A percentile compares a stretch with the other conserved stretches of the same genome.
These are phyloP conservation scores for Colletotrichum coccodes DNA, from an alignment of 2,329 filamentous ascomycete species.

Conservation along the genomic window DNA sequence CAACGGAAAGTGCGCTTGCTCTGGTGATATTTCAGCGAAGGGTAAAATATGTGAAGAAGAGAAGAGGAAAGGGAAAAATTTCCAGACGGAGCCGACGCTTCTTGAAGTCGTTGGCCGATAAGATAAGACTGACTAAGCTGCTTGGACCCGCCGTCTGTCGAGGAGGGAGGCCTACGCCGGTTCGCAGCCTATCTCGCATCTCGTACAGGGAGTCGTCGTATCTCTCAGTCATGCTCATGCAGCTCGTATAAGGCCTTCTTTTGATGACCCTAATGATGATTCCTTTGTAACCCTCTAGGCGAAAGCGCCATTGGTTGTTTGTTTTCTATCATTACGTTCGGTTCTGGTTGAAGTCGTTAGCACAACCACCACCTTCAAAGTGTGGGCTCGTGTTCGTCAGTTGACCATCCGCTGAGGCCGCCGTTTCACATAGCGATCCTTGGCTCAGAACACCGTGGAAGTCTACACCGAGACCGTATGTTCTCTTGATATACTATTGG, in stretches of 20 bases:
- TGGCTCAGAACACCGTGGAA: slow-evolving; percentile 1
- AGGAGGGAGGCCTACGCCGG: neutral
- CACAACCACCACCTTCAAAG: neutral
- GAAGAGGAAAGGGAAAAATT: slow-evolving; percentile 19
- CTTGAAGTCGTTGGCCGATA: slow-evolving; percentile 22
- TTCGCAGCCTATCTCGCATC: neutral
- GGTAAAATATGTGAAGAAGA: slow-evolving; percentile 58
- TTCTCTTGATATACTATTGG: neutral
- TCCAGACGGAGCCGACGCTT: neutral
- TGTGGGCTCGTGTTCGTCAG: slow-evolving; percentile 14
- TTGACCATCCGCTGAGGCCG: slow-evolving; percentile 6
- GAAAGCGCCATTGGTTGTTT: neutral
- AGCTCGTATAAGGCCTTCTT: slow-evolving; percentile 5
- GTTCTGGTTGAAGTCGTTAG: neutral
- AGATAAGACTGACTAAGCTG: slow-evolving; percentile 29
- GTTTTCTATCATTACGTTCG: neutral
- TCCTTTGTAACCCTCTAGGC: neutral
- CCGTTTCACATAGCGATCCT: slow-evolving; percentile 16
- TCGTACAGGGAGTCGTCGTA: neutral
- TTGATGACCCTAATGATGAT: neutral
- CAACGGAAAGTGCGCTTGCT: slow-evolving; percentile 47
- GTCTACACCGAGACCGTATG: neutral
- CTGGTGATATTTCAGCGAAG: slow-evolving; percentile 52
- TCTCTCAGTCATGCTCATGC: slow-evolving; percentile 2
- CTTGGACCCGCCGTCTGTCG: neutral